Conservation (phyloP, 768 basidiomycete species). For the Ephemerocybe angulata region DNA sequence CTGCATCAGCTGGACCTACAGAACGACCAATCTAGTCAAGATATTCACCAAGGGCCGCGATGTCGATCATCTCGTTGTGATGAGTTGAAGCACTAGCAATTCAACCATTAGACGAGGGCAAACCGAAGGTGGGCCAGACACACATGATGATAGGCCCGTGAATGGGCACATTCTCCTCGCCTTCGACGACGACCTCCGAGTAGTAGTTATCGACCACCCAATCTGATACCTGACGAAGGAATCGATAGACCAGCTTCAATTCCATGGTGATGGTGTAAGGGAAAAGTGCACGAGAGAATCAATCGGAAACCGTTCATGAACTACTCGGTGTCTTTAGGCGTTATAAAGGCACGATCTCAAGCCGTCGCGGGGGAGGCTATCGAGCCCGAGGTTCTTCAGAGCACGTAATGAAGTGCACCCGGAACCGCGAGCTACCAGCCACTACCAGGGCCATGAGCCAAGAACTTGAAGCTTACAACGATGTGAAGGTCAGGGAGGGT, state of each 20-base stretch:
- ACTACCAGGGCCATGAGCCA: too few species aligned
- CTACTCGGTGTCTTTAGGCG: too few species aligned
- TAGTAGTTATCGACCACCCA: slow-evolving; percentile 61
- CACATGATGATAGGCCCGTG: slow-evolving; percentile 62
- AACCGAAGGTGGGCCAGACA: slow-evolving; percentile 15
- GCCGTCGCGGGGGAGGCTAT: too few species aligned
- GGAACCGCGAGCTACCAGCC: too few species aligned
- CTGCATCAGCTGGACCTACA: not conserved
- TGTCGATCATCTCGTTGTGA: slow-evolving; percentile 69
- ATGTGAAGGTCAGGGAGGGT: not conserved
- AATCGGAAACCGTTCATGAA: too few species aligned
- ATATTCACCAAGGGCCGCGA: slow-evolving; percentile 39
- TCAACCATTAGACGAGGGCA: not conserved
- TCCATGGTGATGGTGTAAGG: slow-evolving; percentile 33
- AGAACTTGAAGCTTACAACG: not conserved
- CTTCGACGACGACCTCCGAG: slow-evolving; percentile 54
- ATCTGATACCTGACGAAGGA: slow-evolving; percentile 58
- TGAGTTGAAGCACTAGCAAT: slow-evolving; percentile 51
- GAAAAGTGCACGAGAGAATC: too few species aligned
- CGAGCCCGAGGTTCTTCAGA: too few species aligned
- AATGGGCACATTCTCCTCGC: slow-evolving; percentile 51
- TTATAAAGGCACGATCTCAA: too few species aligned
- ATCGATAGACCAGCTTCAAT: slow-evolving; percentile 51
- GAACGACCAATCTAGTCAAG: not conserved
- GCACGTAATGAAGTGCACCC: too few species aligned